Base-by-base conservation (phyloP, 2,329 filamentous ascomycete genomes). In the Plenodomus lindquistii region DNA sequence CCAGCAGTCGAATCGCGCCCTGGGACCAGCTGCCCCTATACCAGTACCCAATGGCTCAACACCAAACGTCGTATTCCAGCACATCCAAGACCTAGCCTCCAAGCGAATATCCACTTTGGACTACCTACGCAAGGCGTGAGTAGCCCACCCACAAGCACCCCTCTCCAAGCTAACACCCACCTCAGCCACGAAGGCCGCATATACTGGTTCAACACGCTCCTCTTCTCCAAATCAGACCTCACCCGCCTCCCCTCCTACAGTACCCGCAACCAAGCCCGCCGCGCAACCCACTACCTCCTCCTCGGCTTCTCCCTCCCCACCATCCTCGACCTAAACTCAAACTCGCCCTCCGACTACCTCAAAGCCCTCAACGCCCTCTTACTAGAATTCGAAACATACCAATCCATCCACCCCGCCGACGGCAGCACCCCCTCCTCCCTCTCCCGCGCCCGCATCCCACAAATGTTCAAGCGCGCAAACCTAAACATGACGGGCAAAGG, bases 181-280 rank as follows among this genome's bases (percentile, higher is more conserved):
- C 9, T 4, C 15, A 96, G 91, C 21, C 92, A 99, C 69, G 91
- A 97, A 75, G 92, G 93, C 52, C 86, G 91, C 49, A 86, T 96
- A 36, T 97, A 96, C 77, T 97, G 94, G 92, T 97, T 97, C 79
- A 97, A 97, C 75, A 97, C 94, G 0, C 84, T 96, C 52, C 88
- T 96, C 66, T 96, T 96, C 74, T 89, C 91, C 57, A 88, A 90
- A 64, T 73, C 83, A 22, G 91, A 96, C 71, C 81, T 97, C 27
- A 78, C 82, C 42, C 86, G 87, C 66, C 87, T 97, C 77, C 86
- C 93, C 38, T 96, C 91, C 68, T 93, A 95, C 68, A 89, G 95
- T 50, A 78, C 85, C 3, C 85, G 88, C 56, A 94, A 93, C 68
- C 84, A 97, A 40, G 87, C 90, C 53, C 88, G 92, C 49, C 89